Evolutionary conservation across 768 basidiomycete species (phyloP).

Genomic region (Suillus discolor): DNA sequence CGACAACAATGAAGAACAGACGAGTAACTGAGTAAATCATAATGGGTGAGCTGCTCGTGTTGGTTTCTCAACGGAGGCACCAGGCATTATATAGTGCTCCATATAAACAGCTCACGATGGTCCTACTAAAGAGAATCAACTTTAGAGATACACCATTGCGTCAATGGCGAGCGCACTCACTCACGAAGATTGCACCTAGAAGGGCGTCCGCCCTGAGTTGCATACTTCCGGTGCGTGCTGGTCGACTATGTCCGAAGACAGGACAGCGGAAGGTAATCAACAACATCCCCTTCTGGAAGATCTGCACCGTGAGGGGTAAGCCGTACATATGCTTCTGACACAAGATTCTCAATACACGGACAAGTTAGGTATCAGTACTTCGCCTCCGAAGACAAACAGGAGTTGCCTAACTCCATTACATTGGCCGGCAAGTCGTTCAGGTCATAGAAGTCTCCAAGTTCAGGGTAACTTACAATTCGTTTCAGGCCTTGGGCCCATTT

Average conservation of each 20-base stretch:
- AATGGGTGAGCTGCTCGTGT: not conserved
- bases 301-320: not conserved
- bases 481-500: not conserved
- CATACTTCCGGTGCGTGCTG: not conserved
- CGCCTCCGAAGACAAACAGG: not conserved
- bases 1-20: not conserved
- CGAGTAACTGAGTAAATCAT: constrained; percentile 7
- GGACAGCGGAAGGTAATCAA: not conserved
- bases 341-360: not conserved
- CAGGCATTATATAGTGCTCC: not conserved
- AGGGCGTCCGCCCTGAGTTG: constrained; percentile 2
- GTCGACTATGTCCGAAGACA: not conserved
- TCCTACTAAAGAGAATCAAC: not conserved
- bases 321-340: not conserved
- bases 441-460: not conserved
- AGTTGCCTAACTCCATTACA: not conserved
- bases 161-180: not conserved
- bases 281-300: not conserved
- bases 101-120: not conserved
- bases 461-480: not conserved
- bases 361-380: not conserved
- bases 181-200: not conserved
- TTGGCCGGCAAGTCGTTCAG: not conserved
- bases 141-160: not conserved
- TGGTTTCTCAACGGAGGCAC: not conserved